A percentile compares a stretch with the other conserved stretches of the same genome.
These are phyloP conservation scores for Tillandsia fasciculata DNA, from an alignment of 176 grass and related monocot genomes.

Conservation along the genomic window DNA sequence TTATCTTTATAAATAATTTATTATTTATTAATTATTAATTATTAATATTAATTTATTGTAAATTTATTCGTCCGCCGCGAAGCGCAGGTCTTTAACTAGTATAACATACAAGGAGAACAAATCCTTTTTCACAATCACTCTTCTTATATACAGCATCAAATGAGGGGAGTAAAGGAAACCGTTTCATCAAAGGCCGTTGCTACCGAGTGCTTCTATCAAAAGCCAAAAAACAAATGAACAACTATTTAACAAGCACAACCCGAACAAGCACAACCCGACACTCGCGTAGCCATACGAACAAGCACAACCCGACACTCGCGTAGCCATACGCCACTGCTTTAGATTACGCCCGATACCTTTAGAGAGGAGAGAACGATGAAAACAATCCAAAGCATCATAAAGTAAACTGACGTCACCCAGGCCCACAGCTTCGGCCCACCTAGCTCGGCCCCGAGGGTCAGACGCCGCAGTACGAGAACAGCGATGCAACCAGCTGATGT, in stretches of 20 bases:
- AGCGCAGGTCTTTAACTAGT: too few relatives aligned
- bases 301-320: background rate
- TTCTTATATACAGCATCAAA: too few relatives aligned
- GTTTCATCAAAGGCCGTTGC: too few relatives aligned
- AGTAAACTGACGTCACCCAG: conserved; percentile 61
- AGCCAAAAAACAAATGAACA: background rate
- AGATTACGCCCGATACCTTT: conserved; percentile 64
- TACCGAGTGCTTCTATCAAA: background rate
- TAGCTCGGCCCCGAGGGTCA: conserved; percentile 67
- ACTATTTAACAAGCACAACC: background rate
- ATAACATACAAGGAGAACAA: too few relatives aligned
- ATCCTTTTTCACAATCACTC: too few relatives aligned
- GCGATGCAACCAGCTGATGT: conserved; percentile 65
- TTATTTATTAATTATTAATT: too few relatives aligned
- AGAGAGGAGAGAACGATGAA: conserved; percentile 75
- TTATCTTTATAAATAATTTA: too few relatives aligned
- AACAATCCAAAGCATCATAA: conserved; percentile 73
- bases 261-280: background rate
- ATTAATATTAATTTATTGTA: too few relatives aligned
- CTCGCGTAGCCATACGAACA: background rate
- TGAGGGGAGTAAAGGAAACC: too few relatives aligned
- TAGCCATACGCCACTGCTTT: background rate
- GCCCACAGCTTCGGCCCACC: conserved; percentile 74
- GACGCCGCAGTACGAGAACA: conserved; percentile 57
- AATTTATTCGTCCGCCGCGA: too few relatives aligned